Evolutionary conservation across 108 stramenopile species (phyloP).

Genomic region (Schizochytrium sp.): DNA sequence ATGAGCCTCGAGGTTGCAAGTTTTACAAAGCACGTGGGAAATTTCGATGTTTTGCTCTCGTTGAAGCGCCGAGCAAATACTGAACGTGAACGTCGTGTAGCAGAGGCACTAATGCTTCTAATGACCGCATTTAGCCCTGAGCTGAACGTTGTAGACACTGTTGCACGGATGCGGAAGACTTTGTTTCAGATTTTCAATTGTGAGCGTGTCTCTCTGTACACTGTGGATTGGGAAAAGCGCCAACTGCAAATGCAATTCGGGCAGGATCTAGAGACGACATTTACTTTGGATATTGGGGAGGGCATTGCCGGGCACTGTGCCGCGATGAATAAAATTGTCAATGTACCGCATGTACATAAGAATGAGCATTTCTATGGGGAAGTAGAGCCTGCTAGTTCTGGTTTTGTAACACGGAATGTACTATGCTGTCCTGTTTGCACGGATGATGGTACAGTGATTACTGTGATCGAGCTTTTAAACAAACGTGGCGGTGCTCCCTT

Average conservation of each 20-base stretch:
- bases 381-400: background rate
- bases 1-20: background rate
- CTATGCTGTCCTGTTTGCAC: conserved; percentile 55
- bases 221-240: conserved; percentile 24
- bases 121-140: conserved; percentile 61
- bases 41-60: conserved; percentile 53
- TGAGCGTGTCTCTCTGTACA: conserved; percentile 43
- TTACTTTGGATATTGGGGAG: conserved; percentile 22
- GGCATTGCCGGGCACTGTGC: conserved; percentile 56
- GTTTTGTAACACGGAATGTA: conserved; percentile 32
- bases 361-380: conserved; percentile 50
- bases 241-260: conserved; percentile 11
- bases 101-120: conserved; percentile 36
- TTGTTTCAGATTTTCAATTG: conserved; percentile 20
- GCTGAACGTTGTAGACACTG: conserved; percentile 56
- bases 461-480: conserved; percentile 36
- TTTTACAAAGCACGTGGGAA: conserved; percentile 50
- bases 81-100: conserved; percentile 2
- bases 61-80: conserved; percentile 56
- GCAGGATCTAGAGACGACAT: background rate
- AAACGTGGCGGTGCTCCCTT: conserved; percentile 55
- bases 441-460: conserved; percentile 49
- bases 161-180: conserved; percentile 12
- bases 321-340: conserved; percentile 16
- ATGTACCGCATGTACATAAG: conserved; percentile 21